Base-by-base conservation (phyloP, 805 yeast genomes). In the Phaffomyces antillensis region DNA sequence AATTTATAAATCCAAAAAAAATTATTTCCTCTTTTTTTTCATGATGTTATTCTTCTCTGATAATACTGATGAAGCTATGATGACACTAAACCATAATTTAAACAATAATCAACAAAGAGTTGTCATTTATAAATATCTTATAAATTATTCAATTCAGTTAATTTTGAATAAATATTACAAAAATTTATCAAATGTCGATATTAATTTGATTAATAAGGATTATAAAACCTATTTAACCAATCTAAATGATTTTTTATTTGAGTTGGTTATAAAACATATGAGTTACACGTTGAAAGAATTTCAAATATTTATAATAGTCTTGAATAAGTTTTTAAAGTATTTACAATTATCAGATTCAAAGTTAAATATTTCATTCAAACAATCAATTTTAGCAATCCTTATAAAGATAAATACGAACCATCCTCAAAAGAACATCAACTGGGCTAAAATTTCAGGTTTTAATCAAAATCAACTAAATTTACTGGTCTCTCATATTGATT, bases 391-490 rank as follows among this genome's bases (percentile, higher is more conserved):
- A 42, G 44, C n/a, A 28, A 40, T 20, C 2, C 45, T 40, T 26
- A 48, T 28, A 37, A 46, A 35, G 36, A 47, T 15, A 36, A 40
- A 35, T 4, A 31, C 32, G 7, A 20, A 20, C 28, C 28, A 17
- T 28, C 11, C 17, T 9, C 4, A 25, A 16, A 17, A 25, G 9
- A 5, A 38, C 20, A 25, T 36, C 7, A 36, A 45, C 25, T 53
- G 57, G 57, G 10, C 37, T n/a, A 28, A 7, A 8, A 48, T 50
- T 25, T 46, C 55, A 3, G 55, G 55, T 9, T 24, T 18, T n/a
- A 31, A 16, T n/a, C 8, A 13, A 5, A 7, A 18, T 7, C 42
- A 43, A 20, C 12, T 43, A 31, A 24, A 39, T 7, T 12, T 17
- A 5, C 24, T 43, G 16, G 17, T 43, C 9, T 10, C 24, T 7